phyloP scores from a whole-genome alignment of 2,329 filamentous ascomycete genomes.

The Ploettnerulaceae sp. region DNA sequence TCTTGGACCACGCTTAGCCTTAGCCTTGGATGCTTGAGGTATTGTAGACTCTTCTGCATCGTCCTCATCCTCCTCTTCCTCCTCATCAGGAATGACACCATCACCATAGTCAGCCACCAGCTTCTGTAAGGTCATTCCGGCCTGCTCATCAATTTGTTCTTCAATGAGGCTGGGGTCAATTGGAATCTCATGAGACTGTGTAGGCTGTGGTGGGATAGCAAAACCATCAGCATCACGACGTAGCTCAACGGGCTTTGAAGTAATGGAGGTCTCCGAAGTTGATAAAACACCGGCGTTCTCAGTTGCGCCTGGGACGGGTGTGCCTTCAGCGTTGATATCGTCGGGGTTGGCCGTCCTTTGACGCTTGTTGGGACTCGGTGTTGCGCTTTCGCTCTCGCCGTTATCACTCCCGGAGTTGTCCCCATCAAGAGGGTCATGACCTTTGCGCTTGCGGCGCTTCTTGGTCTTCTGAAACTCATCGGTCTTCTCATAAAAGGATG shows the following conservation, averaged over 20 bases:
- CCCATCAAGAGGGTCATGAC: slow-evolving; percentile 18
- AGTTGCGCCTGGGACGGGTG: background rate
- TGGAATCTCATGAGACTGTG: slow-evolving; percentile 15
- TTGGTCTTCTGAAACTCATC: slow-evolving; percentile 52
- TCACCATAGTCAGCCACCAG: slow-evolving; percentile 44
- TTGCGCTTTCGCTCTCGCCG: slow-evolving; percentile 5
- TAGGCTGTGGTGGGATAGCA: slow-evolving; percentile 52
- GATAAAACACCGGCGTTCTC: background rate
- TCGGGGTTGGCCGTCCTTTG: slow-evolving; percentile 20
- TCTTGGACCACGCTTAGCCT: slow-evolving; percentile 22
- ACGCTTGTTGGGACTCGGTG: slow-evolving; percentile 20
- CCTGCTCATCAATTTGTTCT: slow-evolving; percentile 21
- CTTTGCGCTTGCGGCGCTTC: slow-evolving; percentile 34
- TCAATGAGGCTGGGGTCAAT: slow-evolving; percentile 21
- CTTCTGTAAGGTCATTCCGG: slow-evolving; percentile 34
- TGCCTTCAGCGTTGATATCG: no score
- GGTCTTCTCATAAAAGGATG: slow-evolving; percentile 68
- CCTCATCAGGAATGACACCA: slow-evolving; percentile 11
- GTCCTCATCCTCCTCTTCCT: slow-evolving; percentile 8
- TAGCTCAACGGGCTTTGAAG: slow-evolving; percentile 30
- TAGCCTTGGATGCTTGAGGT: background rate
- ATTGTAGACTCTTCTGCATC: slow-evolving; percentile 7
- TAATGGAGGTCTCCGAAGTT: slow-evolving; percentile 11
- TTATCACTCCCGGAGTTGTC: slow-evolving; percentile 20
- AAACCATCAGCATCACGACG: slow-evolving; percentile 64